Evolutionary conservation across 73 alveolate species (phyloP), one percentile per base, ranked within the genome.

Genomic region (Paramecium primaurelia): DNA sequence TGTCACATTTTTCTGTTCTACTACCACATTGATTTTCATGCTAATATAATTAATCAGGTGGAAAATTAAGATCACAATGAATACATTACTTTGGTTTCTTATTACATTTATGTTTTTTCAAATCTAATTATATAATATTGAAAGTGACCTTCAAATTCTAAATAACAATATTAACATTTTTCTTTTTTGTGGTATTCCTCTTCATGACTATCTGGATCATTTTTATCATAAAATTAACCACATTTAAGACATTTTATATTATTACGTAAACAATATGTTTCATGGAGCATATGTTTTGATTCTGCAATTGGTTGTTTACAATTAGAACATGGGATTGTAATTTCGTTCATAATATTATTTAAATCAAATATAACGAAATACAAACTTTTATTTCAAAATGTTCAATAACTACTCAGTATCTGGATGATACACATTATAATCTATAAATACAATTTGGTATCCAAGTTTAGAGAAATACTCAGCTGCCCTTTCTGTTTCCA

Each of bases 21-120:
- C 91, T 80, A 0, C 91, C 91, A 80, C 91, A 80, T 25, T 32
- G 22, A 26, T 44, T 80, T 18, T 80, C 91, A 80, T 80, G 91
- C 49, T 44, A 80, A 36, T 0, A 40, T 44, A 80, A 3, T 80
- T 26, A 45, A 36, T 80, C 91, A 3, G 25, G 1, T 47, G 20
- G 45, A 25, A 45, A 80, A 12, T 11, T 12, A 6, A 80, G 58
- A 26, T 47, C 75, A 22, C 91, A 80, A 49, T 45, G 47, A n/a
- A 26, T 8, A 36, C 91, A 80, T 44, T 34, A 34, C 58, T 32
- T 80, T 2, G 75, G 91, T 44, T 49, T 80, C 28, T 80, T 80
- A 8, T 20, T 14, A 11, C 91, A 80, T 28, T 80, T 80, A 42
- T 80, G 91, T 7, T 47, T 40, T 9, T 22, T 80, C 77, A 38